Base-by-base conservation (phyloP, 352 stramenopile species). In the Phytophthora agathidicida region DNA sequence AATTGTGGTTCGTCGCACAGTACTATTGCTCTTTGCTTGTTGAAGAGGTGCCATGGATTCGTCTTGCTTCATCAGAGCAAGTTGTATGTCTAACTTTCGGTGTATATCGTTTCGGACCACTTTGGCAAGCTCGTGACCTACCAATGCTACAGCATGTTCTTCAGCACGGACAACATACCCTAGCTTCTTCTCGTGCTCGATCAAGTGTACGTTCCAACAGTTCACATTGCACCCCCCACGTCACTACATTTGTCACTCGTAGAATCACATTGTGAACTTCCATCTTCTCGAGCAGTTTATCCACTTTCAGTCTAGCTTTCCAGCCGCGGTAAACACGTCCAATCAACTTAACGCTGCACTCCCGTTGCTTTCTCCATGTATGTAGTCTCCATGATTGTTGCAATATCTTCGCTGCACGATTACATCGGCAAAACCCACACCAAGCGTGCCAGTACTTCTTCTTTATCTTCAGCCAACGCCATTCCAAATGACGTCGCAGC, bases 91-190 rank as follows among this genome's bases (percentile, higher is more conserved):
- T 32, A 65, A 24, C 20, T 55, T 55, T 2, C 49, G 32, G 14
- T 61, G 49, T 49, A 55, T 66, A 8, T 26, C 26, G 24, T 60
- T 61, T 16, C 41, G 50, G 36, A 66, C 3, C 9, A 60, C 49
- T 51, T 66, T 66, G 2, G 33, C 38, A 7, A 66, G 20, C 10
- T 67, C 50, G 8, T 19, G 14, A 3, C 39, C 23, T 4, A 66
- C 58, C 10, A 23, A 9, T 6, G 13, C 7, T 42, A 20, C 16
- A 17, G 35, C 49, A 27, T 55, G 7, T 1, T 38, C 9, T 19
- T 66, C 38, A 10, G 58, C 41, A 30, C 11, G 38, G 24, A 33
- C 3, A 26, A 60, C 20, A 5, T 26, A 46, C 16, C 23, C 38
- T n/a, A 35, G 31, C 30, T 47, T 49, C 30, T 26, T 46, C n/a